Evolutionary conservation across 2,329 filamentous ascomycete genomes (phyloP), one percentile per base, ranked within the genome.

Genomic region (Huntiella abstrusa): DNA sequence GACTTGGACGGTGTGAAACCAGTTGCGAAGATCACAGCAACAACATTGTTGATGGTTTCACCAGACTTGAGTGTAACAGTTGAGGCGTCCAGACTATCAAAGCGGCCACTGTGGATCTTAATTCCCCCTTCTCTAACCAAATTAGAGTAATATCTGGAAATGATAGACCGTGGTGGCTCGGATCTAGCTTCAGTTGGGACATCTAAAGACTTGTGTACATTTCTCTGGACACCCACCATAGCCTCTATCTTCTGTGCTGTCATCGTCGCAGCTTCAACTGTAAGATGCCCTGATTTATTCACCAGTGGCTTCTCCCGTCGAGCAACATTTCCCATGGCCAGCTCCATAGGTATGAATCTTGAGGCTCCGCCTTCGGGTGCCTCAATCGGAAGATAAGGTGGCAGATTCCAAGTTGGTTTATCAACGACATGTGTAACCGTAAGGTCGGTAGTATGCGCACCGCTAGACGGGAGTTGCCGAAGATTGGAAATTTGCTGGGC

Each of bases 111-210:
- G 1, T 61, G 64, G 3, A 74, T 56, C 0, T 62, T 58, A 41
- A 83, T 77, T 8, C 68, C 59, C 0, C 76, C 75, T 1, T 73
- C 74, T 32, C 82, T 71, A 11, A 86, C 80, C 54, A 84, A 84
- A 45, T 85, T 79, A 22, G 70, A 60, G 55, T 92, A 91, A 50
- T 71, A 71, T 52, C 84, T 78, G 43, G 77, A 81, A 46, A 85
- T 71, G 6, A 76, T 75, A 4, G 86, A 63, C 55, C 76, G 82
- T 0, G 77, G 70, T 1, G 75, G 77, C n/a, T 68, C 60, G 2
- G 64, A 57, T 3, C 63, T 60, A 15, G 68, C 59, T 0, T 60
- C 54, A 4, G 57, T 58, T 1, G 59, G 56, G 4, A 71, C 58
- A 17, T 50, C 47, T n/a, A 54, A 48, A 34, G 51, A 40, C 15